Conservation (phyloP, 1,284 basidiomycete genomes). For the Vanrija pseudolonga region DNA sequence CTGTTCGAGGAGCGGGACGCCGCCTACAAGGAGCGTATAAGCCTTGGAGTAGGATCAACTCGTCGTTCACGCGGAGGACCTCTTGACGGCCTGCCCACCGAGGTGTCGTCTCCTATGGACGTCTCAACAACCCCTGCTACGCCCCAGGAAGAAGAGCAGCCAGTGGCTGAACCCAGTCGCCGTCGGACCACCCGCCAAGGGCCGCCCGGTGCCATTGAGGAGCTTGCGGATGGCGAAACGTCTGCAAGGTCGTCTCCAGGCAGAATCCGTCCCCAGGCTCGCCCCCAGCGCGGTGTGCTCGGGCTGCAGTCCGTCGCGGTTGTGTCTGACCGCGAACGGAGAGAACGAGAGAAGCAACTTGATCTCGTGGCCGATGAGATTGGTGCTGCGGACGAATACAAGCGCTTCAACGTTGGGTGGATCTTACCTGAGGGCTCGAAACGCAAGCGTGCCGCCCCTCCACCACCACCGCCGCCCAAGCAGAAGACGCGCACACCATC, state of each 20-base stretch:
- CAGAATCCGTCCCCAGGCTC: constrained; percentile 3
- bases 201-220: not conserved
- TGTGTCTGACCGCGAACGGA: constrained; percentile 48
- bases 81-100: not conserved
- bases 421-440: constrained; percentile 72
- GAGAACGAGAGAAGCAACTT: constrained; percentile 34
- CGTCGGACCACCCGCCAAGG: too few relatives aligned
- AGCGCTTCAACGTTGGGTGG: constrained; percentile 82
- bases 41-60: constrained; percentile 1
- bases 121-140: not conserved
- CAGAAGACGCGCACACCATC: not conserved
- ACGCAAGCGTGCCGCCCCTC: constrained; percentile 54
- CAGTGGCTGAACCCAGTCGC: too few relatives aligned
- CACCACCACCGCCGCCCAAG: constrained; percentile 6
- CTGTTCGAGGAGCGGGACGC: constrained; percentile 26
- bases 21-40: constrained; percentile 3
- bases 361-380: constrained; percentile 61
- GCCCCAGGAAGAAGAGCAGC: not conserved
- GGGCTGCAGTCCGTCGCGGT: constrained; percentile 31
- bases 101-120: constrained; percentile 3
- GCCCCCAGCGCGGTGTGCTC: constrained; percentile 36
- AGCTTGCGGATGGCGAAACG: not conserved
- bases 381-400: constrained; percentile 69
- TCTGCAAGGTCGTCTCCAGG: constrained; percentile 3
- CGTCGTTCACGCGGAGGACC: not conserved